A percentile compares a stretch with the other conserved stretches of the same genome.
Conservation (phyloP, 1,284 basidiomycete genomes). For the Clitocybe nebularis region DNA sequence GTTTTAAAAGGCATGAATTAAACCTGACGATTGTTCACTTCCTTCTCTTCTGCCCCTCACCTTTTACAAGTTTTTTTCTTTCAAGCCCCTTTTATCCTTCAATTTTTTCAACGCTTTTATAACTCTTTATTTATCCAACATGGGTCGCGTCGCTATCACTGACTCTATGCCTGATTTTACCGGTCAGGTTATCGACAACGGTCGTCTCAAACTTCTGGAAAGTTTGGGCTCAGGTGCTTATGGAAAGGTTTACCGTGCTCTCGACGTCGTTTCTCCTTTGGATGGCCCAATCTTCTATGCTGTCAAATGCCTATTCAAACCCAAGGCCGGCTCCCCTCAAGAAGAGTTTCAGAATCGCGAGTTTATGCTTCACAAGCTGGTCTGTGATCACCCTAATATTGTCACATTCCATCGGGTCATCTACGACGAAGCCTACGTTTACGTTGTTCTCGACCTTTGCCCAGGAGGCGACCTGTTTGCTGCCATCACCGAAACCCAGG, state of each 20-base stretch:
- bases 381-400: conserved; percentile 71
- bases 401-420: conserved; percentile 77
- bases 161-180: conserved; percentile 47
- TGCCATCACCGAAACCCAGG: conserved; percentile 42
- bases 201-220: conserved; percentile 59
- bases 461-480: conserved; percentile 52
- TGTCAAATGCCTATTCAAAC: conserved; percentile 57
- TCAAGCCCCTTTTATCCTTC: conserved; percentile 16
- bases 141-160: conserved; percentile 33
- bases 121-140: conserved; percentile 22
- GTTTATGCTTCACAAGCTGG: conserved; percentile 63
- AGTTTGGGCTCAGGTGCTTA: conserved; percentile 76
- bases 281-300: conserved; percentile 49
- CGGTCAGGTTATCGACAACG: conserved; percentile 45
- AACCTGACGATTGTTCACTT: conserved; percentile 7
- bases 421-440: conserved; percentile 49
- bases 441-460: conserved; percentile 59
- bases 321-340: conserved; percentile 29
- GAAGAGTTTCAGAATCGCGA: conserved; percentile 38
- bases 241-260: conserved; percentile 76
- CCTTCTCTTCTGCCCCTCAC: conserved; percentile 11
- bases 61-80: conserved; percentile 12
- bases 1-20: conserved; percentile 5
- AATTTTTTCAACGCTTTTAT: conserved; percentile 18
- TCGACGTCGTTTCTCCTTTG: conserved; percentile 40